Percentiles rank a stretch among this genome's conserved stretches.
Conservation (phyloP, 768 basidiomycete species). For the Lentinula boryana region DNA sequence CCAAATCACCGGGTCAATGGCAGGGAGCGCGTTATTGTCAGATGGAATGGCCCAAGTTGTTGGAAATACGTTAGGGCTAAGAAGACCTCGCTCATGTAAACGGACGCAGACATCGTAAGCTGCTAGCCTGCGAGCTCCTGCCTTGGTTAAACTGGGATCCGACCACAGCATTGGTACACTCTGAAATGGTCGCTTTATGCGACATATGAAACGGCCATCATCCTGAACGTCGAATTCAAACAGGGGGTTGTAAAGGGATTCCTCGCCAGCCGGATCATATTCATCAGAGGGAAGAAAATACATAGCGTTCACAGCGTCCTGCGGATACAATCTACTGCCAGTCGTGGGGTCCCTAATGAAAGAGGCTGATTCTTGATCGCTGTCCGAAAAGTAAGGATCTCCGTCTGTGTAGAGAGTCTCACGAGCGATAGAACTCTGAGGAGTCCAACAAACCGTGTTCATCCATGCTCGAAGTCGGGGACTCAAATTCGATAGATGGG, state of each 20-base stretch:
- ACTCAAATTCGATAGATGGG: constrained; percentile 32
- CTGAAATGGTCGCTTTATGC: constrained; percentile 38
- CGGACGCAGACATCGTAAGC: constrained; percentile 50
- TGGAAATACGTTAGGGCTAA: constrained; percentile 48
- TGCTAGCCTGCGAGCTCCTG: constrained; percentile 53
- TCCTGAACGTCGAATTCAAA: constrained; percentile 35
- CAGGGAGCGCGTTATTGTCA: constrained; percentile 1
- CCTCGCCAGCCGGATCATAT: constrained; percentile 4
- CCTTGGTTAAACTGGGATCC: constrained; percentile 35
- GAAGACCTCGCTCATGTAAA: constrained; percentile 41
- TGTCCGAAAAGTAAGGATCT: constrained; percentile 42
- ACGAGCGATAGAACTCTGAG: constrained; percentile 40
- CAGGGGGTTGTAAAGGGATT: constrained; percentile 17
- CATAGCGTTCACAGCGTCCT: constrained; percentile 52
- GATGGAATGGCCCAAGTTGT: constrained; percentile 17
- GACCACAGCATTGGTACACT: constrained; percentile 12
- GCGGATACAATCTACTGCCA: constrained; percentile 49
- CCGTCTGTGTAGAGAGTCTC: constrained; percentile 30
- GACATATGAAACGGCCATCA: constrained; percentile 39
- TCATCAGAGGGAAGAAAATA: constrained; percentile 41
- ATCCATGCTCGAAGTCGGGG: constrained; percentile 44
- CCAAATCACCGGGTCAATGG: constrained; percentile 18
- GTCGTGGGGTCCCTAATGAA: constrained; percentile 60
- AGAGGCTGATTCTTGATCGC: constrained; percentile 28
- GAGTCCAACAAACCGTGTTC: constrained; percentile 30